Evolutionary conservation across 129 eudicot genomes (phyloP).

Genomic region (Solidago caesia): DNA sequence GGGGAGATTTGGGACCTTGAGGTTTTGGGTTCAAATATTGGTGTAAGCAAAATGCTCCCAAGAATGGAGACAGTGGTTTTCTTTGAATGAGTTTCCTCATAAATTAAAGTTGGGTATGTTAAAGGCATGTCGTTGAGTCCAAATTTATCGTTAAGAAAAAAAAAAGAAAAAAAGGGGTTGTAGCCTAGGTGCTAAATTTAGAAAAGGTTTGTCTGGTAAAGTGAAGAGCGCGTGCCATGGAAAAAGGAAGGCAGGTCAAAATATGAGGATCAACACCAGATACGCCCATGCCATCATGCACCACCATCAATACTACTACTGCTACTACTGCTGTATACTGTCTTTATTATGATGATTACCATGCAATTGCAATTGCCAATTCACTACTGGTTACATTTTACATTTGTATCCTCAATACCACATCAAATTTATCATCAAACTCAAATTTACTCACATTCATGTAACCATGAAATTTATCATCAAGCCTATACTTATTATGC

Average conservation of each 20-base stretch:
- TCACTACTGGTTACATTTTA: neutral
- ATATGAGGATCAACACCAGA: slow-evolving; percentile 9
- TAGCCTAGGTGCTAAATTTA: neutral
- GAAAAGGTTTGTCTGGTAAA: slow-evolving; percentile 27
- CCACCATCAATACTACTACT: neutral
- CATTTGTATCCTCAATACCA: neutral
- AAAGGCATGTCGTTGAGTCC: too few species aligned
- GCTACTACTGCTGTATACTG: too few species aligned
- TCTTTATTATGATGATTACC: too few species aligned
- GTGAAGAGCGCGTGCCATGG: slow-evolving; percentile 27
- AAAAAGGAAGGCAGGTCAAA: slow-evolving; percentile 25
- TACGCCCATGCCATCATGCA: slow-evolving; percentile 4
- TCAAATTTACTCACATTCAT: neutral
- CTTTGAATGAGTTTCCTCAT: too few species aligned
- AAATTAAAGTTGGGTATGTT: too few species aligned
- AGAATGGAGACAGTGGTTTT: too few species aligned
- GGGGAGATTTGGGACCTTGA: too few species aligned
- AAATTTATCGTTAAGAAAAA: neutral
- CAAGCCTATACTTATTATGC: too few species aligned
- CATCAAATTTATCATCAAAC: slow-evolving; percentile 8
- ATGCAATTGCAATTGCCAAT: too few species aligned
- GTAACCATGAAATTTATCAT: neutral
- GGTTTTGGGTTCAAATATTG: too few species aligned
- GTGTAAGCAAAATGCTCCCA: too few species aligned
- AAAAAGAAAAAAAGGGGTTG: too few species aligned